Evolutionary conservation across 2,329 filamentous ascomycete genomes (phyloP).

Genomic region (Fusarium brachygibbosum): DNA sequence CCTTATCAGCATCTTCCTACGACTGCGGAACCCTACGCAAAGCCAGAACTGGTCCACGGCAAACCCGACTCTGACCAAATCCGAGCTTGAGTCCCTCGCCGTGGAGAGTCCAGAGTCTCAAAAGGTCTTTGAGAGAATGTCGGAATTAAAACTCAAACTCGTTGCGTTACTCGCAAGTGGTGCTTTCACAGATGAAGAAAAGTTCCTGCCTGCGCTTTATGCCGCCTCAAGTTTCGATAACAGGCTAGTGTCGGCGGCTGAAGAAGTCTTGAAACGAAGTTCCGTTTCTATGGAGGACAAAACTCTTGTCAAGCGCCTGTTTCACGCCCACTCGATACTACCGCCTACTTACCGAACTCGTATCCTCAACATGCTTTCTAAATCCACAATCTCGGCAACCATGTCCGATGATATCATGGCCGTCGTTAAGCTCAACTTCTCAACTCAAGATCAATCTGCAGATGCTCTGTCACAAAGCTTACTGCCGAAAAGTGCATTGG

Average conservation of each 20-base stretch:
- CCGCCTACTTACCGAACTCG: slow-evolving; percentile 81
- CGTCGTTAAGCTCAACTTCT: slow-evolving; percentile 77
- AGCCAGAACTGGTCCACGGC: slow-evolving; percentile 50
- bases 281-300: slow-evolving; percentile 79
- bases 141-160: slow-evolving; percentile 67
- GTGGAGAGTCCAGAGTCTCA: slow-evolving; percentile 70
- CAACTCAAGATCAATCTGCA: slow-evolving; percentile 46
- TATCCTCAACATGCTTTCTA: slow-evolving; percentile 80
- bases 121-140: slow-evolving; percentile 61
- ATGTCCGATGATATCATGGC: slow-evolving; percentile 76
- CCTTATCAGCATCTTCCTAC: slow-evolving; percentile 82
- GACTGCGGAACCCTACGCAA: slow-evolving; percentile 51
- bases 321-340: slow-evolving; percentile 78
- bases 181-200: slow-evolving; percentile 85
- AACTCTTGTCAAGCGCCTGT: slow-evolving; percentile 73
- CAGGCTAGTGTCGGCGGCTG: slow-evolving; percentile 84
- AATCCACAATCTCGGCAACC: slow-evolving; percentile 79
- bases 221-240: slow-evolving; percentile 87
- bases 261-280: slow-evolving; percentile 88
- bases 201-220: slow-evolving; percentile 85
- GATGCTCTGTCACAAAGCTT: slow-evolving; percentile 37
- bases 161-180: slow-evolving; percentile 84
- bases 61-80: slow-evolving; percentile 53
- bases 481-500: slow-evolving; percentile 69
- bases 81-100: slow-evolving; percentile 51